Conservation (phyloP, 768 basidiomycete species). For the Tubosaeta sp. region DNA sequence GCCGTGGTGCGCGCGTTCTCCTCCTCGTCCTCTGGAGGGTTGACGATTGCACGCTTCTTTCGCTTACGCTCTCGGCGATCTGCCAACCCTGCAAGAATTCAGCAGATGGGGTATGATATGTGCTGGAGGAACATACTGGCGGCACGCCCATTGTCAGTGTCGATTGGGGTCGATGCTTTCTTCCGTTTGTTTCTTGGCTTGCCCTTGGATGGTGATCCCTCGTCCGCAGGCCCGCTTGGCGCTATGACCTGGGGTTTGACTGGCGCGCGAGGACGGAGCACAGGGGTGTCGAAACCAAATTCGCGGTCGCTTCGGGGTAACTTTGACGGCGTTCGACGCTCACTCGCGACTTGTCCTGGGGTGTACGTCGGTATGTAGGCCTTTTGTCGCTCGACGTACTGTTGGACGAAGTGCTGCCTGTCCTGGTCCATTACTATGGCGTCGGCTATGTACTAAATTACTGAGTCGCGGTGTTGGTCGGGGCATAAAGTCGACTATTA, state of each 20-base stretch:
- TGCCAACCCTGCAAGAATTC: conserved; percentile 44
- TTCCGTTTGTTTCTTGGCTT: conserved; percentile 26
- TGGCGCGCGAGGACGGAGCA: conserved; percentile 45
- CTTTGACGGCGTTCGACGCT: conserved; percentile 12
- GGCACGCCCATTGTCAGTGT: conserved; percentile 34
- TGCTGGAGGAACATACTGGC: conserved; percentile 29
- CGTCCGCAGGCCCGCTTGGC: neutral
- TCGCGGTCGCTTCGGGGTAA: conserved; percentile 10
- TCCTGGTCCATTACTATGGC: conserved; percentile 27
- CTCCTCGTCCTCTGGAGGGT: conserved; percentile 15
- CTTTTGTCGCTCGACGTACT: conserved; percentile 49
- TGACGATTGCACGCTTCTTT: conserved; percentile 51
- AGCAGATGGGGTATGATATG: neutral
- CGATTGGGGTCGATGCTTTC: conserved; percentile 9
- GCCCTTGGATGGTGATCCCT: conserved; percentile 4
- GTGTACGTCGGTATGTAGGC: conserved; percentile 42
- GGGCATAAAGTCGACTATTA: neutral
- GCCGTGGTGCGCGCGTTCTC: neutral
- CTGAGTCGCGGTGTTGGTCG: too few species aligned
- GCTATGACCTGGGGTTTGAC: conserved; percentile 8
- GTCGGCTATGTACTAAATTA: neutral
- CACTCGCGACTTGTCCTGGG: conserved; percentile 32
- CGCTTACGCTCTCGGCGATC: conserved; percentile 65
- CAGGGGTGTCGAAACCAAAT: conserved; percentile 50
- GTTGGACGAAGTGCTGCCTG: conserved; percentile 38